Evolutionary conservation across 805 yeast genomes (phyloP), one percentile per base, ranked within the genome.

Genomic region (Barnettozyma vustinii): DNA sequence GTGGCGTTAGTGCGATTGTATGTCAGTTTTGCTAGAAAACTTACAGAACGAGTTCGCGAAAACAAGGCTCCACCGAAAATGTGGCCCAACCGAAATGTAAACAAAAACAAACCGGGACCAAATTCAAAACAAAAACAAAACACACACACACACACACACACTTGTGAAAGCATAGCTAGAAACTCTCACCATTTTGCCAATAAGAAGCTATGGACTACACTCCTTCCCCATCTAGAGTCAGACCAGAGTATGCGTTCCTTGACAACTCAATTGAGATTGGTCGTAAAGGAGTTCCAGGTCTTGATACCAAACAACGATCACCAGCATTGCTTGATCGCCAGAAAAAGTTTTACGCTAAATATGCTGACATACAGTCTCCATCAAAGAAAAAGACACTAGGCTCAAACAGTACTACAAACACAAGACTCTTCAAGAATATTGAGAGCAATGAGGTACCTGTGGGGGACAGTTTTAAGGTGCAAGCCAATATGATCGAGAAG

Each of bases 401-500:
- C 26, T 37, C 53, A n/a, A 54, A 48, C n/a, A 52, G 52, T 5
- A 54, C 59, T 18, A 42, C 57, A 9, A 43, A 47, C 9, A 51
- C 58, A 16, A 54, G 62, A 21, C 49, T 59, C 15, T 59, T 60
- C 45, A 58, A 52, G 33, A 52, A 52, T 21, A 37, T 59, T 3
- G 37, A 27, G n/a, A 18, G 35, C 10, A 39, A 45, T 3, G 49
- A 51, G 6, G 55, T 59, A 2, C 63, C 59, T 2, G 42, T 57
- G 2, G 57, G 54, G 19, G 71, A 66, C 32, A 70, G 66, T 42
- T 65, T 67, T 45, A 64, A 63, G 46, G 57, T 65, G 36, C 67
- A 63, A 42, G 60, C 71, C 4, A 62, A 66, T 44, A 66, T 68
- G 64, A 58, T 69, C 18, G 75, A 71, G 47, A 66, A 65, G 46